Percentiles rank a stretch among this genome's conserved stretches.
phyloP scores from a whole-genome alignment of 192 early-diverging fungal species.

The Entomortierella parvispora region DNA sequence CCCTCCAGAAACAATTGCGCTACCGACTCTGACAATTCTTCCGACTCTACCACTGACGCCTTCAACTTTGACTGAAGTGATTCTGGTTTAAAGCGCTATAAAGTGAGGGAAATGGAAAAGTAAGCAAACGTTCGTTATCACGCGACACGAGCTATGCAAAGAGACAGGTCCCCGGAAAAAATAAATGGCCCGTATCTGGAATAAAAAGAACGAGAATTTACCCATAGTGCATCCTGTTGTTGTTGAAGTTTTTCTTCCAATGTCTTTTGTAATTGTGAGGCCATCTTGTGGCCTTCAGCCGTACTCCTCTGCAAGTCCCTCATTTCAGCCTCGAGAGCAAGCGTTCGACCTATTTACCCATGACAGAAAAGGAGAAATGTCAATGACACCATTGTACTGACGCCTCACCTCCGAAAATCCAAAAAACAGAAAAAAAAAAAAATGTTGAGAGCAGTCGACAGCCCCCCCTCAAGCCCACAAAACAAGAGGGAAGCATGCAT shows the following conservation, averaged over 20 bases:
- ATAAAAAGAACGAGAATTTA: constrained; percentile 31
- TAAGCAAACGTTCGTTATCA: neutral
- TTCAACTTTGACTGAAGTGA: constrained; percentile 58
- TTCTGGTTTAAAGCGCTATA: constrained; percentile 57
- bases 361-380: neutral
- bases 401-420: no score
- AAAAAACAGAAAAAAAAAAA: neutral
- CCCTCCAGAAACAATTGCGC: constrained; percentile 65
- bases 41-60: constrained; percentile 58
- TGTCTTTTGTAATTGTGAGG: constrained; percentile 32
- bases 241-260: constrained; percentile 54
- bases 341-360: constrained; percentile 55
- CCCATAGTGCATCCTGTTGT: constrained; percentile 60
- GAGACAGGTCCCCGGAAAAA: no score
- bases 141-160: neutral
- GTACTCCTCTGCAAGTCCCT: constrained; percentile 51
- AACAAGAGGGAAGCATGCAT: neutral
- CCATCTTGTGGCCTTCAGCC: constrained; percentile 43
- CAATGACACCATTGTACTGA: no score
- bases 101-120: neutral
- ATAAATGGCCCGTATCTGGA: no score
- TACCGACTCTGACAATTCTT: constrained; percentile 63
- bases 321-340: constrained; percentile 54
- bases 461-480: neutral
- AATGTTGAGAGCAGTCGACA: no score